Evolutionary conservation across 2,329 filamentous ascomycete species (phyloP).

Genomic region (Penicillium rolfsii): DNA sequence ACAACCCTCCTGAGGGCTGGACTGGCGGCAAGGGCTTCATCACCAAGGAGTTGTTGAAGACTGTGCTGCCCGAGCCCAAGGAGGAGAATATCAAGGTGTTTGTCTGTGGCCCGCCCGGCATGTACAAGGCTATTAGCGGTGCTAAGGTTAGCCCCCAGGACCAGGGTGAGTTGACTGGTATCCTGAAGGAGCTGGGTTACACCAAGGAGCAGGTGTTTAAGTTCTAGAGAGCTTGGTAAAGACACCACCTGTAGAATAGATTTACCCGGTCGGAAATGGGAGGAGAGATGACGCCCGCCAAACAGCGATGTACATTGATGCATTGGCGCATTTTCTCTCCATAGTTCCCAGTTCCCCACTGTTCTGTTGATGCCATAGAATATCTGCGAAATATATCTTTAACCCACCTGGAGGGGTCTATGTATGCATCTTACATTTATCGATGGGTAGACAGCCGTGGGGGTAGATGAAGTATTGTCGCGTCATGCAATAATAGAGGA

Average conservation of each 20-base stretch:
- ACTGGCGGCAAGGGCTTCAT: slow-evolving; percentile 76
- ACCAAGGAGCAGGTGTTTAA: slow-evolving; percentile 92
- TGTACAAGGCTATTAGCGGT: slow-evolving; percentile 93
- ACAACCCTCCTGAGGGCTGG: slow-evolving; percentile 81
- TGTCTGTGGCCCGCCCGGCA: slow-evolving; percentile 86
- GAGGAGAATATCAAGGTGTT: slow-evolving; percentile 93
- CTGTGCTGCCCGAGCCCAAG: slow-evolving; percentile 90
- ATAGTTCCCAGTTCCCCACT: neutral
- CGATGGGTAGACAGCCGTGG: too few species aligned
- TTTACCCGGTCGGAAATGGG: neutral
- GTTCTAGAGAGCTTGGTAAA: slow-evolving; percentile 62
- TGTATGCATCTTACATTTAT: neutral
- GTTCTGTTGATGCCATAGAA: slow-evolving; percentile 9
- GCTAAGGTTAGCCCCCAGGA: slow-evolving; percentile 88
- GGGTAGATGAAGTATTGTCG: neutral
- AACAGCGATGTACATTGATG: slow-evolving; percentile 22
- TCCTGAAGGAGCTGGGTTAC: slow-evolving; percentile 83
- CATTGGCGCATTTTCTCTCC: slow-evolving; percentile 16
- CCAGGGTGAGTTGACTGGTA: slow-evolving; percentile 84
- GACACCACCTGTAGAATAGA: slow-evolving; percentile 20
- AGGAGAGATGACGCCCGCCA: slow-evolving; percentile 2
- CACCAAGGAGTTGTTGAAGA: slow-evolving; percentile 91
- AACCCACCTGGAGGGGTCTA: neutral
- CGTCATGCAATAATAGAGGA: neutral
- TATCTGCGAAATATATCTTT: slow-evolving; percentile 12